Base-by-base conservation (phyloP, 257 asterid species). In the Solanum sejunctum region DNA sequence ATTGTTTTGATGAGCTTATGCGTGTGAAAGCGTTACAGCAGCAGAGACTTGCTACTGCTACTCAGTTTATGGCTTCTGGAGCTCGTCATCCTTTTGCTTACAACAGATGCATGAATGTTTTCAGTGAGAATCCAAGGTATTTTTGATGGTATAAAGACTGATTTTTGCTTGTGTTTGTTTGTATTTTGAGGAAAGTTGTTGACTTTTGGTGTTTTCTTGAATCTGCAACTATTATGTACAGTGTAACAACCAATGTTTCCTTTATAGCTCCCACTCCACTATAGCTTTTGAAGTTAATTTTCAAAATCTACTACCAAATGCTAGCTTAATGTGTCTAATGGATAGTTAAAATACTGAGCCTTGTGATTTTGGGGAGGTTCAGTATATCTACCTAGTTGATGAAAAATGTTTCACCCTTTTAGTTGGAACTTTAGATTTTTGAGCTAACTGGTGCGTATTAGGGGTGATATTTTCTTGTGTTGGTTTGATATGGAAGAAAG, bases 1-100 rank as follows among this genome's bases (percentile, higher is more conserved):
- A 85, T 21, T 93, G 93, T 80, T 90, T 94, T 60, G 99, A 97
- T 21, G 98, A 94, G 88, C 70, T 95, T 86, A 58, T 95, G 88
- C 92, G 95, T 52, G 82, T 94, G 54, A 93, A 92, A 85, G 94
- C 97, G 10, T 86, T 95, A 61, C 98, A 96, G 87, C 82, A 77
- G 10, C 97, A 91, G 89, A 93, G 97, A 86, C 77, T 93, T 23
- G 94, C 95, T 36, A 85, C 90, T 17, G 88, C 92, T 55, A 86
- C 79, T 39, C 54, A 70, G 54, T 70, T 93, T 66, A 89, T 93
- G 92, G 95, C 95, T 39, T 86, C 93, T 61, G 93, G 94, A 9
- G 91, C 89, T 75, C 94, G 90, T 82, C 91, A 91, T 18, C 90
- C 95, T 43, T 87, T 93, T 81, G 87, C 85, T 66, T 89, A 89